These are phyloP conservation scores for Prunus armeniaca DNA, from an alignment of 306 rosid genomes.

Conservation along the genomic window DNA sequence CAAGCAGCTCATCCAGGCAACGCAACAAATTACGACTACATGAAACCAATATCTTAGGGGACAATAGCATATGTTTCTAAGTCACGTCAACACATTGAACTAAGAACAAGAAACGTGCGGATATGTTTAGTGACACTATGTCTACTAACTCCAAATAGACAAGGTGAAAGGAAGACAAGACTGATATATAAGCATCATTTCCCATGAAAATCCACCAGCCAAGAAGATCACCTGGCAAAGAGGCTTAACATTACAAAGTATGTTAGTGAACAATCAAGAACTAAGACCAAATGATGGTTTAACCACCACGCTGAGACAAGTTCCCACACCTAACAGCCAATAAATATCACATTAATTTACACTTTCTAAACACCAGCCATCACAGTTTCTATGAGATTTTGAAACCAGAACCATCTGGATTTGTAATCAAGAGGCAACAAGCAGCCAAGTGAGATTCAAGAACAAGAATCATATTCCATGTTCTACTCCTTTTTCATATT, in stretches of 20 bases:
- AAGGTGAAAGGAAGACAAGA: too few relatives aligned
- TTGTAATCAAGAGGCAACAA: background rate
- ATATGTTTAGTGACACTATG: too few relatives aligned
- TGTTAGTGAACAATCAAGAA: too few relatives aligned
- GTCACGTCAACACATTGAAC: background rate
- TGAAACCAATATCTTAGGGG: background rate
- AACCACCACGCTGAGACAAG: background rate
- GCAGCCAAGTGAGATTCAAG: background rate
- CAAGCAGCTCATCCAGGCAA: background rate
- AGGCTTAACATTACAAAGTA: too few relatives aligned
- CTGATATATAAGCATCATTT: background rate
- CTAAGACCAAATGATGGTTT: background rate
- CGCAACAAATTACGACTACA: background rate
- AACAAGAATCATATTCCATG: background rate
- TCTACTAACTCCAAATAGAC: too few relatives aligned
- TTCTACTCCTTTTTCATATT: background rate
- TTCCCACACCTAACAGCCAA: background rate
- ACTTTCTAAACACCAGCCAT: background rate
- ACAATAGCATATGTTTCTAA: background rate
- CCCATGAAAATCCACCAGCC: background rate
- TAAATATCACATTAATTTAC: background rate
- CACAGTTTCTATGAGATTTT: background rate
- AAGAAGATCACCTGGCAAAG: background rate
- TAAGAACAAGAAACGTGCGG: background rate
- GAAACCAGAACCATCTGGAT: background rate